Conservation (phyloP, 2,329 filamentous ascomycete genomes). For the Cytospora piceae region DNA sequence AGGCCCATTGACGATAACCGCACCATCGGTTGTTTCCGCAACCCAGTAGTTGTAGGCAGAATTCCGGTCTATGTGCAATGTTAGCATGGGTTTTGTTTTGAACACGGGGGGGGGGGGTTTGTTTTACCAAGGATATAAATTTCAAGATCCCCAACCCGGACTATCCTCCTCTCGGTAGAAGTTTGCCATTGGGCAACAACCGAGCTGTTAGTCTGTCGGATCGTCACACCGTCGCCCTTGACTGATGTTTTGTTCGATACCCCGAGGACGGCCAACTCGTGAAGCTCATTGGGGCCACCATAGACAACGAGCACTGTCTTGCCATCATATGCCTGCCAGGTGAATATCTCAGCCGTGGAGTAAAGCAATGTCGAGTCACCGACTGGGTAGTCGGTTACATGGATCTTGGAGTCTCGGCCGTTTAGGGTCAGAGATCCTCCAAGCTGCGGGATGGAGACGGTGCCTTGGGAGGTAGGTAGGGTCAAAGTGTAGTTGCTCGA, state of each 20-base stretch:
- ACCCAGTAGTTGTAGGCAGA: constrained; percentile 73
- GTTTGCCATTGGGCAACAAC: constrained; percentile 41
- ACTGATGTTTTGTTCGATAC: constrained; percentile 10
- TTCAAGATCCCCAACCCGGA: constrained; percentile 45
- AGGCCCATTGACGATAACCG: constrained; percentile 61
- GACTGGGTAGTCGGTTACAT: constrained; percentile 68
- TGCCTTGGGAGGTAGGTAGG: constrained; percentile 62
- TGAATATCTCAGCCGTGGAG: constrained; percentile 71
- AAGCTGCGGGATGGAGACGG: constrained; percentile 59
- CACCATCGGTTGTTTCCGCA: constrained; percentile 48
- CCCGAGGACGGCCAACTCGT: constrained; percentile 60
- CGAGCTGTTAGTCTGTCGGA: constrained; percentile 28
- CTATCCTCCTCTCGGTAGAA: constrained; percentile 36
- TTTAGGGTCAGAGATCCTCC: constrained; percentile 60
- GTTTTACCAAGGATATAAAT: constrained; percentile 51
- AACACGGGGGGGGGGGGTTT: neutral
- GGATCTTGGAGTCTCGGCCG: constrained; percentile 68
- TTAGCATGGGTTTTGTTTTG: neutral
- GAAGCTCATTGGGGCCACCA: constrained; percentile 62
- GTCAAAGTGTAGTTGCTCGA: constrained; percentile 66
- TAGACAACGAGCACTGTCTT: constrained; percentile 67
- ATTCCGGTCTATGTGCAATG: constrained; percentile 45
- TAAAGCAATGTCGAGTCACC: constrained; percentile 64
- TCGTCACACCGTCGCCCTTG: constrained; percentile 35
- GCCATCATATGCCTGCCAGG: constrained; percentile 66